These are phyloP conservation scores for Biancaea sappan DNA, from an alignment of 306 rosid species.

Conservation along the genomic window DNA sequence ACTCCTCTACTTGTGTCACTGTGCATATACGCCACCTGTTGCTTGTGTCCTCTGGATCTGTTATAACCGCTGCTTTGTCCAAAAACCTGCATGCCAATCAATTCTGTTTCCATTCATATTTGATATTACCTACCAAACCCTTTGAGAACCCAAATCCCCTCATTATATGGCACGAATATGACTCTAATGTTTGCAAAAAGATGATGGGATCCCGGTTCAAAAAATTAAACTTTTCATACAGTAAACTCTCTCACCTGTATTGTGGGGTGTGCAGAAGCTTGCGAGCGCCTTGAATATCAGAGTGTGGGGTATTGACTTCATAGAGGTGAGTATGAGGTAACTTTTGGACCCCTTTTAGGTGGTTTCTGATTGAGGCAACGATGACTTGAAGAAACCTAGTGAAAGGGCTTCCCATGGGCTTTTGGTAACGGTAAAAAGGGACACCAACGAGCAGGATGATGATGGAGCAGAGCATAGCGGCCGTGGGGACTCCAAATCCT, in stretches of 20 bases:
- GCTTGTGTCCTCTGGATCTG: slow-evolving; percentile 29
- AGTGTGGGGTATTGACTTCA: slow-evolving; percentile 47
- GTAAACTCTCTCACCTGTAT: slow-evolving; percentile 36
- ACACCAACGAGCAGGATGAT: slow-evolving; percentile 38
- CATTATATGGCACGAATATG: no score
- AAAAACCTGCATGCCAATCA: slow-evolving; percentile 58
- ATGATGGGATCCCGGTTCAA: no score
- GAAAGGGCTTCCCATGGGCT: slow-evolving; percentile 68
- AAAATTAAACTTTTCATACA: no score
- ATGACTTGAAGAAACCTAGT: slow-evolving; percentile 55
- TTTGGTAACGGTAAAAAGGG: slow-evolving; percentile 45
- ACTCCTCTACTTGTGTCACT: slow-evolving; percentile 68
- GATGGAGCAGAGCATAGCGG: slow-evolving; percentile 34
- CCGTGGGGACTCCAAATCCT: slow-evolving; percentile 34
- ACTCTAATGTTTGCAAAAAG: no score
- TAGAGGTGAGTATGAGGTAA: slow-evolving; percentile 32
- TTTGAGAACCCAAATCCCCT: no score
- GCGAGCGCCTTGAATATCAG: slow-evolving; percentile 49
- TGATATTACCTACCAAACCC: no score
- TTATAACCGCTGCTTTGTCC: slow-evolving; percentile 55
- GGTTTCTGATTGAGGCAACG: slow-evolving; percentile 38
- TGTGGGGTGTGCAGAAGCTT: slow-evolving; percentile 49
- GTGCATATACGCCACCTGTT: slow-evolving; percentile 54
- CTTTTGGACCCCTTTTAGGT: slow-evolving; percentile 36
- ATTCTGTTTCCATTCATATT: no score